Percentiles rank a stretch among this genome's conserved stretches.
These are phyloP conservation scores for Candida broadrunensis DNA, from an alignment of 805 yeast species.

Conservation along the genomic window DNA sequence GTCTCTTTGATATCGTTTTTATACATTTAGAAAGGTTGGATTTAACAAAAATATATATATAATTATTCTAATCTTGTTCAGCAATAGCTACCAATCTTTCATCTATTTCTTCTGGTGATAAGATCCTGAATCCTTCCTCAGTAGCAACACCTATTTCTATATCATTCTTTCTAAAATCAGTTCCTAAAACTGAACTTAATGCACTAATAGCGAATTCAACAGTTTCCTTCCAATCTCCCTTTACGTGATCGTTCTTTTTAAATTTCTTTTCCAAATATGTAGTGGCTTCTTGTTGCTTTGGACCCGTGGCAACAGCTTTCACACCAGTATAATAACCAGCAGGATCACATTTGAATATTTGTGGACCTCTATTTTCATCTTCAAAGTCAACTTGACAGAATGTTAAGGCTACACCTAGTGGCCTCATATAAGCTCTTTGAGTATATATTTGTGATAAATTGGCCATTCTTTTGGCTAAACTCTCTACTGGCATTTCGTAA, in stretches of 20 bases:
- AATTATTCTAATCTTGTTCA: constrained; percentile 73
- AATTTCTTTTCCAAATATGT: constrained; percentile 87
- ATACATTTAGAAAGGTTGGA: neutral
- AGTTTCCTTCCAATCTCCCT: constrained; percentile 84
- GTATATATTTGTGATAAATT: constrained; percentile 93
- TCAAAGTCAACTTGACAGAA: constrained; percentile 64
- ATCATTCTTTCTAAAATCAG: constrained; percentile 92
- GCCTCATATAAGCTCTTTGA: constrained; percentile 98
- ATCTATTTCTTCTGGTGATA: constrained; percentile 86
- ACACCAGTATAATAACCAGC: constrained; percentile 94
- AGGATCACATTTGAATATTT: constrained; percentile 90
- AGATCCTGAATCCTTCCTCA: constrained; percentile 63
- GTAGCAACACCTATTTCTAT: constrained; percentile 90
- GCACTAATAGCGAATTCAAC: constrained; percentile 89
- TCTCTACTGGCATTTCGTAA: constrained; percentile 94
- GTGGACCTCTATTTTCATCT: constrained; percentile 89
- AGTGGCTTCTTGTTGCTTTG: constrained; percentile 93
- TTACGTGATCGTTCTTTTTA: constrained; percentile 63
- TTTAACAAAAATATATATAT: neutral
- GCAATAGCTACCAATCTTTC: constrained; percentile 93
- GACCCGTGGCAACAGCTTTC: constrained; percentile 92
- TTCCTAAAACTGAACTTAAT: constrained; percentile 80
- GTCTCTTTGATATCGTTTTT: too few species aligned
- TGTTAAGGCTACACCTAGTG: constrained; percentile 90
- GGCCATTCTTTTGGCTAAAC: constrained; percentile 91